These are phyloP conservation scores for Linaria vulgaris DNA, from an alignment of 257 asterid genomes.

Conservation along the genomic window DNA sequence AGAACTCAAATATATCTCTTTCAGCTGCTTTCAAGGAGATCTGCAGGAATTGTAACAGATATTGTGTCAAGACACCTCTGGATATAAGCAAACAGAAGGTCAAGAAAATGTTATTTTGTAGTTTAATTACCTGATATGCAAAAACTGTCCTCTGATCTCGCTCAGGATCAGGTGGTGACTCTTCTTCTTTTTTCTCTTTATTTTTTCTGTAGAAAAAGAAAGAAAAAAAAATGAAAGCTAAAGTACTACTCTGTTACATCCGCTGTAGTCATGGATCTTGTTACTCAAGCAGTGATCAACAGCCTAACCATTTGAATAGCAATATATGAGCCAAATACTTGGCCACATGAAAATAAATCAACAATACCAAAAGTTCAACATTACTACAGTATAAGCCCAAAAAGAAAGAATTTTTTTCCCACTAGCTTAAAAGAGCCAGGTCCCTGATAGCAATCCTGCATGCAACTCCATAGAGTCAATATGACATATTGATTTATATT, in stretches of 20 bases:
- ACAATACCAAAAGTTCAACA: slow-evolving; percentile 35
- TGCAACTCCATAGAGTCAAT: slow-evolving; percentile 63
- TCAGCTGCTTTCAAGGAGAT: slow-evolving; percentile 68
- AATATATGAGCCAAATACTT: slow-evolving; percentile 32
- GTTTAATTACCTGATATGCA: slow-evolving; percentile 64
- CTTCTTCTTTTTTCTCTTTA: slow-evolving; percentile 62
- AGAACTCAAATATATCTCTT: slow-evolving; percentile 65
- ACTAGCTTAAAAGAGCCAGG: slow-evolving; percentile 52
- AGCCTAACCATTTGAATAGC: slow-evolving; percentile 35
- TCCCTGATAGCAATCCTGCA: slow-evolving; percentile 59
- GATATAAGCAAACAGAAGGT: slow-evolving; percentile 25
- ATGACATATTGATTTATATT: slow-evolving; percentile 39
- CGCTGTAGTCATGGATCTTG: slow-evolving; percentile 19
- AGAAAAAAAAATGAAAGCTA: slow-evolving; percentile 12
- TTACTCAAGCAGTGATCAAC: slow-evolving; percentile 35
- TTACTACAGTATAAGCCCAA: slow-evolving; percentile 42
- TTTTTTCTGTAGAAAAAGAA: slow-evolving; percentile 47
- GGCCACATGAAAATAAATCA: slow-evolving; percentile 39
- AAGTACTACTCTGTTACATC: slow-evolving; percentile 6
- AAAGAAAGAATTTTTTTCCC: slow-evolving; percentile 47
- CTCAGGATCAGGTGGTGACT: slow-evolving; percentile 62
- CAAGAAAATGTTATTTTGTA: slow-evolving; percentile 20
- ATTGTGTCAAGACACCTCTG: slow-evolving; percentile 28
- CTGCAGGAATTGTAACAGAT: slow-evolving; percentile 33
- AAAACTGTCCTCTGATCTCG: slow-evolving; percentile 74